Base-by-base conservation (phyloP, 1,284 basidiomycete species). In the Papiliotrema laurentii region DNA sequence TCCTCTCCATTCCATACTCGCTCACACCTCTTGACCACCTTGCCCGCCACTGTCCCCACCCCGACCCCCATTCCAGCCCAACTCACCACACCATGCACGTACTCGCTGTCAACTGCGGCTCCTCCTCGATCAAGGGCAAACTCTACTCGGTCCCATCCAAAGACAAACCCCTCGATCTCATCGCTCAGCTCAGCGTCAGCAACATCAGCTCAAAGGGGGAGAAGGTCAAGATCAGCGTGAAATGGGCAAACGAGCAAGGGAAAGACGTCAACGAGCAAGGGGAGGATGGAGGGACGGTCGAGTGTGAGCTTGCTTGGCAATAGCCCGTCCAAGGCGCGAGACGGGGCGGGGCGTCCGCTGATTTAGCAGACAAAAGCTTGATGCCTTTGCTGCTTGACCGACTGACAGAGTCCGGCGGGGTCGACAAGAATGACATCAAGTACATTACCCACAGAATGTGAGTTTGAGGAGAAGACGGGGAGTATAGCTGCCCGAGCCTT, bases 101-200 rank as follows among this genome's bases (percentile, higher is more conserved):
- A 40, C 65, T 74, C 27, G 66, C 74, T 14, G 68, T 75, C 61
- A 75, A 75, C 58, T 75, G 74, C 54, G 74, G 74, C 39, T 72
- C 70, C 4, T 74, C 72, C 5, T 72, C 70, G n/a, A 71, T 75
- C 66, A 75, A 75, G 55, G 65, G 69, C 36, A 73, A 71, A 55
- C 66, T 75, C 13, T 75, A 60, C 51, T 27, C 43, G n/a, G 42
- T 71, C 30, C 59, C 67, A 3, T 36, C 47, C 9, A 44, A 44
- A 13, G 11, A 27, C 11, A 36, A 50, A 3, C 47, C 52, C 10
- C 55, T 72, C 13, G 37, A 47, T 13, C 28, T 45, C 2, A 59
- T 54, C 10, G 71, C 72, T 0, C 55, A 50, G 19, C 52, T 70
- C 4, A 55, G 59, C 14, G 68, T 73, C 6, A 60, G 54, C 47